phyloP scores from a whole-genome alignment of 805 yeast genomes.

The Metschnikowia chrysomelidarum region DNA sequence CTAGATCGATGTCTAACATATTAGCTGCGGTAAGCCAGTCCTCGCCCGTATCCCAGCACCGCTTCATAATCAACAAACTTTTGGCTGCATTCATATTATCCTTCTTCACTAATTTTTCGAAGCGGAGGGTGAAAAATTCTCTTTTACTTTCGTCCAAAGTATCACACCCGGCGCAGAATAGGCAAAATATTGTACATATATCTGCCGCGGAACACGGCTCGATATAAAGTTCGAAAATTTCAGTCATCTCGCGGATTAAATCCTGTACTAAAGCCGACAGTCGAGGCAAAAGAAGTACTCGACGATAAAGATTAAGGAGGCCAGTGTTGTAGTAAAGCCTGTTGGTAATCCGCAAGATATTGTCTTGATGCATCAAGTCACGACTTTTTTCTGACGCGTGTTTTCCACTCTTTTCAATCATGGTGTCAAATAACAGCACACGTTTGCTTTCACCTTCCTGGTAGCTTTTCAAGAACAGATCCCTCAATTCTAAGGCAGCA shows the following conservation, averaged over 20 bases:
- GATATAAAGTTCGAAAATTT: conserved; percentile 36
- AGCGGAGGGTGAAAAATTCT: conserved; percentile 37
- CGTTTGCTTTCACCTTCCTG: conserved; percentile 17
- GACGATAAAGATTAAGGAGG: conserved; percentile 52
- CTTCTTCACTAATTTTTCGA: conserved; percentile 38
- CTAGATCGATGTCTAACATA: conserved; percentile 41
- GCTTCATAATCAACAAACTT: conserved; percentile 46
- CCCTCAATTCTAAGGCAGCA: conserved; percentile 37
- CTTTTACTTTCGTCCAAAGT: conserved; percentile 36
- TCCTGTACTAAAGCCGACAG: conserved; percentile 48
- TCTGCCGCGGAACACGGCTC: conserved; percentile 50
- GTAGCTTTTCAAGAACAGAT: conserved; percentile 12
- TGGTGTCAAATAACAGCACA: conserved; percentile 12
- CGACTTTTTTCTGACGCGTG: conserved; percentile 1
- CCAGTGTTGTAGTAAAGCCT: conserved; percentile 53
- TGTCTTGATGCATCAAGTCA: conserved; percentile 29
- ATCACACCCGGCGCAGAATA: conserved; percentile 61
- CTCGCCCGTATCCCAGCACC: conserved; percentile 53
- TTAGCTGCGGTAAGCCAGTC: conserved; percentile 52
- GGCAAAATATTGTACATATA: conserved; percentile 53
- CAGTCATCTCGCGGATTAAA: conserved; percentile 40
- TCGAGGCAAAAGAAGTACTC: conserved; percentile 50
- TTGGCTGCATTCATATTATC: conserved; percentile 45
- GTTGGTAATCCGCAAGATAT: conserved; percentile 47
- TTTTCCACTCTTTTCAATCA: conserved; percentile 14